These are phyloP conservation scores for Pichia manshurica DNA, from an alignment of 805 yeast genomes.

Conservation along the genomic window DNA sequence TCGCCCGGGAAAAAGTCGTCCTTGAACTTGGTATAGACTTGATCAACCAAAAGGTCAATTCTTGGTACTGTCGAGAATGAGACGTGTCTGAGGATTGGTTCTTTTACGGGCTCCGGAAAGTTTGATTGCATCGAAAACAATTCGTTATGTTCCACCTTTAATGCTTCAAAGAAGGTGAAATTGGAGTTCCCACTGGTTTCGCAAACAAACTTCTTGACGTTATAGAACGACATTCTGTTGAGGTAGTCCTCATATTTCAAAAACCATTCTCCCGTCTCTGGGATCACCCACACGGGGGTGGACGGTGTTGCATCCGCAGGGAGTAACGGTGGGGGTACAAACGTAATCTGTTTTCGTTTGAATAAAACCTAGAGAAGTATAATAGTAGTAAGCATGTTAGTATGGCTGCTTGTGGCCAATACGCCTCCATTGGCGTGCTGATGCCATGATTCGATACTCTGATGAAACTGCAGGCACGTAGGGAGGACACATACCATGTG, in stretches of 20 bases:
- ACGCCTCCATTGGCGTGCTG: no score
- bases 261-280: conserved; percentile 89
- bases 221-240: conserved; percentile 64
- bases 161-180: conserved; percentile 85
- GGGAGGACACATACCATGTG: no score
- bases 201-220: conserved; percentile 78
- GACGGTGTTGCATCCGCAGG: conserved; percentile 49
- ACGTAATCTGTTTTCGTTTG: conserved; percentile 64
- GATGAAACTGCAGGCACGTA: no score
- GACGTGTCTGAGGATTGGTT: conserved; percentile 80
- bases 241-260: conserved; percentile 69
- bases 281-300: conserved; percentile 72
- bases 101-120: conserved; percentile 89
- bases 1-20: conserved; percentile 92
- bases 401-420: no score
- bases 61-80: conserved; percentile 80
- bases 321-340: conserved; percentile 47
- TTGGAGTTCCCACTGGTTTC: conserved; percentile 94
- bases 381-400: no score
- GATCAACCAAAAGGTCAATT: conserved; percentile 82
- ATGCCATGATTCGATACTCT: no score
- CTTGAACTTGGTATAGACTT: conserved; percentile 70
- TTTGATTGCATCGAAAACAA: conserved; percentile 61
- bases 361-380: conserved; percentile 57
- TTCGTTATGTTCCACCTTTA: conserved; percentile 63